These are phyloP conservation scores for Drosera spatulata DNA, from an alignment of 179 eudicot species.

Conservation along the genomic window DNA sequence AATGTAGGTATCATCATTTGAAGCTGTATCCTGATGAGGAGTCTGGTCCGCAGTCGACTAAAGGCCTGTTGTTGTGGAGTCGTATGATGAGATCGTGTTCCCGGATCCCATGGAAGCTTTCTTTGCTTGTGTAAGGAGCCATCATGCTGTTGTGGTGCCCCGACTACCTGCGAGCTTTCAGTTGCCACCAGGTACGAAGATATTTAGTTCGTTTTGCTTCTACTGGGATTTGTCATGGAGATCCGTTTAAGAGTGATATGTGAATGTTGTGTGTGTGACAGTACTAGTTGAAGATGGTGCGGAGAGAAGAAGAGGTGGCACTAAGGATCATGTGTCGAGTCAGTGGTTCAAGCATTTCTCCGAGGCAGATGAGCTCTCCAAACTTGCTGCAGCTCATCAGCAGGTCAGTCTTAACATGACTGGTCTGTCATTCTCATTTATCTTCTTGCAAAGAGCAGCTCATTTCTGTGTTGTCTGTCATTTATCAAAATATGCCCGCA, in stretches of 20 bases:
- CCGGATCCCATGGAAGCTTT: constrained; percentile 72
- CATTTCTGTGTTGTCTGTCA: too few species aligned
- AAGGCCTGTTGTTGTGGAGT: constrained; percentile 80
- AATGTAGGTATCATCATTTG: constrained; percentile 64
- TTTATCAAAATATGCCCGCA: too few species aligned
- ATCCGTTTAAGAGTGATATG: not conserved
- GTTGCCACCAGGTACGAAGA: constrained; percentile 55
- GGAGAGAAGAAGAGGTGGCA: constrained; percentile 60
- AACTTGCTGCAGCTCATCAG: constrained; percentile 89
- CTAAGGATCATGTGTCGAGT: constrained; percentile 55
- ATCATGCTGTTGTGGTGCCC: constrained; percentile 61
- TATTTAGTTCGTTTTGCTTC: constrained; percentile 5
- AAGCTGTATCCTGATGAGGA: constrained; percentile 86
- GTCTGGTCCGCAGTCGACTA: constrained; percentile 63
- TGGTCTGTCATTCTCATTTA: too few species aligned
- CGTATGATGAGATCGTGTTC: constrained; percentile 74
- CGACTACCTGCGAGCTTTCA: constrained; percentile 55
- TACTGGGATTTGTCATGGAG: not conserved
- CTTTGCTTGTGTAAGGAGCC: constrained; percentile 58
- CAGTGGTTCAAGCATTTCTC: constrained; percentile 83
- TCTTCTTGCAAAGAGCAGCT: too few species aligned
- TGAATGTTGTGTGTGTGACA: constrained; percentile 12
- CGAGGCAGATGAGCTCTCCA: constrained; percentile 80
- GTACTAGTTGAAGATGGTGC: constrained; percentile 54
- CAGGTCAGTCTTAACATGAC: constrained; percentile 28